Evolutionary conservation across 805 yeast genomes (phyloP).

Genomic region (Candida pseudofarinosa): DNA sequence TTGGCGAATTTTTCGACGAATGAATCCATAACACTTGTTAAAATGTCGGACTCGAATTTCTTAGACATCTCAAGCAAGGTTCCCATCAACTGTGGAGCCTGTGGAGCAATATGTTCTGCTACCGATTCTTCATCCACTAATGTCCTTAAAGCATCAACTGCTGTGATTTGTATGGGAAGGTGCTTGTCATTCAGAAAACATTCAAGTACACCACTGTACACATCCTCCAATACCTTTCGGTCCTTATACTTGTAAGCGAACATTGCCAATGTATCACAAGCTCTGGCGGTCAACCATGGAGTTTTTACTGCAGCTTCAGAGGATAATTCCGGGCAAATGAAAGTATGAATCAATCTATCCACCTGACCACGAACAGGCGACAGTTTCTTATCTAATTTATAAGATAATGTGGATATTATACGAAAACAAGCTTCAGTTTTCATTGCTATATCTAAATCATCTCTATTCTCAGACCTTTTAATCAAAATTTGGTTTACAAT

Average conservation of each 20-base stretch:
- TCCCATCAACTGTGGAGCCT: slow-evolving; percentile 44
- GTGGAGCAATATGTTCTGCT: slow-evolving; percentile 38
- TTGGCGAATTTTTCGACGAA: slow-evolving; percentile 42
- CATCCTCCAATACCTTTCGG: slow-evolving; percentile 31
- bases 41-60: slow-evolving; percentile 39
- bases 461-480: slow-evolving; percentile 25
- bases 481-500: slow-evolving; percentile 33
- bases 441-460: slow-evolving; percentile 26
- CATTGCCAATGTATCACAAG: slow-evolving; percentile 44
- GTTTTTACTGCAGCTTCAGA: slow-evolving; percentile 22
- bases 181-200: slow-evolving; percentile 41
- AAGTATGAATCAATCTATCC: slow-evolving; percentile 34
- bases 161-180: slow-evolving; percentile 47
- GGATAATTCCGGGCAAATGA: slow-evolving; percentile 38
- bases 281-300: slow-evolving; percentile 44
- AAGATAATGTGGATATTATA: slow-evolving; percentile 37
- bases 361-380: slow-evolving; percentile 39
- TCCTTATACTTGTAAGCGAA: slow-evolving; percentile 33
- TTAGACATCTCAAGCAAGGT: slow-evolving; percentile 43
- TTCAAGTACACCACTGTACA: slow-evolving; percentile 36
- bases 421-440: slow-evolving; percentile 42
- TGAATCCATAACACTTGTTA: slow-evolving; percentile 42
- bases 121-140: slow-evolving; percentile 44
- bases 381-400: slow-evolving; percentile 29
- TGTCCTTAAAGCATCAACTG: slow-evolving; percentile 49